Base-by-base conservation (phyloP, 805 yeast species). In the Barnettozyma salicaria region DNA sequence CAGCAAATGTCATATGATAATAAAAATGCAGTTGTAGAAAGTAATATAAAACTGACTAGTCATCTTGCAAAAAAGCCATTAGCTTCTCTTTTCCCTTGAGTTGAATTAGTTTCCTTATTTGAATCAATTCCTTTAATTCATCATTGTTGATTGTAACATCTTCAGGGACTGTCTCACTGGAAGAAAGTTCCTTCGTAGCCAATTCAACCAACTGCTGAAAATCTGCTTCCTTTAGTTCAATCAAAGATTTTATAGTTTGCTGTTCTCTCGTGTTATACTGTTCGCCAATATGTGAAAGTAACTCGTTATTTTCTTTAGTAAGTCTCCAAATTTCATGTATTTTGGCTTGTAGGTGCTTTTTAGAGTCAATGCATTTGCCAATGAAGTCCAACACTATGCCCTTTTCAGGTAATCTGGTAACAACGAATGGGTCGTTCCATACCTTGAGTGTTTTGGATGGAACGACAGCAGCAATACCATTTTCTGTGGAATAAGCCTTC, bases 321-420 rank as follows among this genome's bases (percentile, higher is more conserved):
- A 61, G 59, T 19, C 56, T 53, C 23, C 53, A 57, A 17, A 52
- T 61, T 25, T 65, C 65, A 13, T 60, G 52, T 6, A 64, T 43
- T 29, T 62, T 55, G 6, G 59, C 48, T 38, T 55, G 53, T 41
- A 58, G 61, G 16, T 57, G 53, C 26, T 54, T 51, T 28, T 45
- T 49, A 21, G 49, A 42, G 17, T 55, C 52, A 12, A 69, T 69
- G 4, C 75, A 72, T 20, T 70, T 74, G 16, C 71, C 71, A 23
- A 80, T 55, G 51, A 87, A 87, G 55, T 85, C 90, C 22, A 84
- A 59, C 28, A 81, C 58, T 6, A 86, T 68, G 49, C 81, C 78
- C 29, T 69, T 68, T 44, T 82, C 92, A 2, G 86, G 83, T 5
- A 86, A 56, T 39, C 80, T 63, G 57, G 78, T 80, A 1, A 84